Evolutionary conservation across 768 basidiomycete genomes (phyloP).

Genomic region (Podaxis carcinomalis): DNA sequence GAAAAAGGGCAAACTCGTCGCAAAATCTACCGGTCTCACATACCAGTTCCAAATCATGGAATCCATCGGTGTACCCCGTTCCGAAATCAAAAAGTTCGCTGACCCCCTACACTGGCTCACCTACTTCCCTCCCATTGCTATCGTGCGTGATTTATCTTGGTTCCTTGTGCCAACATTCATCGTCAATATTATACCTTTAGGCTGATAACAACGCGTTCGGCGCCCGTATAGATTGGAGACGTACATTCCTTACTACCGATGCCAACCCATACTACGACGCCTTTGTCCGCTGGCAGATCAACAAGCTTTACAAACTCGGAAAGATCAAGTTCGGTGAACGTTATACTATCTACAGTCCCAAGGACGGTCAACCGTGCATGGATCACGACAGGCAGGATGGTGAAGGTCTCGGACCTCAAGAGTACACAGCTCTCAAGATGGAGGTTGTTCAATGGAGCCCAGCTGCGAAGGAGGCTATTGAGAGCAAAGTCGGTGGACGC

Average conservation of each 20-base stretch:
- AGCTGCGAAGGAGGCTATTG: conserved; percentile 59
- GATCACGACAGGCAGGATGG: conserved; percentile 97
- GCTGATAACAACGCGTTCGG: conserved; percentile 82
- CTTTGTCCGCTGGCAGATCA: conserved; percentile 98
- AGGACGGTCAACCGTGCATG: conserved; percentile 99
- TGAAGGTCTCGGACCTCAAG: conserved; percentile 92
- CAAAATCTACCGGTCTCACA: conserved; percentile 88
- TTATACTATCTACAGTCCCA: conserved; percentile 97
- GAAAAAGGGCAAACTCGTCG: conserved; percentile 92
- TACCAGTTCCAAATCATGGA: conserved; percentile 99
- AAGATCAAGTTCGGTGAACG: conserved; percentile 99
- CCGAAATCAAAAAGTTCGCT: conserved; percentile 93
- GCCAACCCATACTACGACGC: conserved; percentile 96
- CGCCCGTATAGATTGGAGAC: conserved; percentile 96
- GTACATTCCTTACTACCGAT: conserved; percentile 90
- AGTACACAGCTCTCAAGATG: conserved; percentile 95
- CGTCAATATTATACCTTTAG: conserved; percentile 13
- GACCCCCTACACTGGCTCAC: conserved; percentile 92
- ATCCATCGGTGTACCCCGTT: conserved; percentile 81
- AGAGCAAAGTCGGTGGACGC: conserved; percentile 66
- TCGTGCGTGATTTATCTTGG: conserved; percentile 41
- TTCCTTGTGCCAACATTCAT: neutral
- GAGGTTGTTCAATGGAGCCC: conserved; percentile 83
- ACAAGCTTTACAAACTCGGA: conserved; percentile 79
- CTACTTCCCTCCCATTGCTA: conserved; percentile 95